A percentile compares a stretch with the other conserved stretches of the same genome.
phyloP scores from a whole-genome alignment of 1,284 basidiomycete genomes.

The Moesziomyces parantarcticus region DNA sequence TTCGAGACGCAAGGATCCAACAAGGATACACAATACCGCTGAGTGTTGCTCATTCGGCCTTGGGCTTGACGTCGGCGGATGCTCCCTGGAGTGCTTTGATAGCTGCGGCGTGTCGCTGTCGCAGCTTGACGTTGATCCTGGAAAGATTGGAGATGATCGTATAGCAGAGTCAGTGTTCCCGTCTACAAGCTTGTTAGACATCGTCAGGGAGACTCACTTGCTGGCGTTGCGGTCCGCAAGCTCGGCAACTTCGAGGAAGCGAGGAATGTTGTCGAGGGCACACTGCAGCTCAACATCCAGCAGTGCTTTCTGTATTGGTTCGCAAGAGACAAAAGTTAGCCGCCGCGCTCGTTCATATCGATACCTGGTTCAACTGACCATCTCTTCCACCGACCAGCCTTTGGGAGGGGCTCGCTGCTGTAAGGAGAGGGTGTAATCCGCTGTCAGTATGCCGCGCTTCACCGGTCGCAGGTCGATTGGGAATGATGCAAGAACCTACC shows the following conservation, averaged over 20 bases:
- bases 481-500: background rate
- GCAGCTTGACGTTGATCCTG: constrained; percentile 17
- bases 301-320: constrained; percentile 2
- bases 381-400: constrained; percentile 12
- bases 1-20: no score
- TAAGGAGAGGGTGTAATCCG: background rate
- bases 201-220: constrained; percentile 3
- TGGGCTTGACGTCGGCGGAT: background rate
- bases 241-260: background rate
- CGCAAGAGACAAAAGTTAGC: background rate
- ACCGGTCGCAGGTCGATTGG: background rate
- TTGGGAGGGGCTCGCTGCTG: constrained; percentile 10
- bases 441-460: background rate
- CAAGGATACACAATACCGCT: no score
- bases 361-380: constrained; percentile 7
- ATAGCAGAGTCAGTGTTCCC: background rate
- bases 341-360: no score
- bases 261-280: constrained; percentile 4
- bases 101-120: background rate
- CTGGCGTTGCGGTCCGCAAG: constrained; percentile 5
- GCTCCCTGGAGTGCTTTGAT: constrained; percentile 4
- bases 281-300: constrained; percentile 8
- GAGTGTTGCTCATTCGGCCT: background rate
- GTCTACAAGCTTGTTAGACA: no score
- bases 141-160: background rate